Base-by-base conservation (phyloP, 192 early-diverging fungal species). In the Backusella mclennaniae region DNA sequence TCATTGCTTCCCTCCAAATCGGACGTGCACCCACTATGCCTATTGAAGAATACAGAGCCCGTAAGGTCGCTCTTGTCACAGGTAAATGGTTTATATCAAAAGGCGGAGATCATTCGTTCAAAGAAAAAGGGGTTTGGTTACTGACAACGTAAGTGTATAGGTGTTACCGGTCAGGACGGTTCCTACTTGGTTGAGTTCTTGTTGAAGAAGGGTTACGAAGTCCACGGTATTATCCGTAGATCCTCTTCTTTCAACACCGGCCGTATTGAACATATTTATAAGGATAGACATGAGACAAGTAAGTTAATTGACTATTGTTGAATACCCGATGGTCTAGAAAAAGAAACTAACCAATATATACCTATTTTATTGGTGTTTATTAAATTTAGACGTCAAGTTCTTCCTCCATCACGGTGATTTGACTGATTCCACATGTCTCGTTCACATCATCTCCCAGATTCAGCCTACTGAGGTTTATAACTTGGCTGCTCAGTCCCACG, bases 161-260 rank as follows among this genome's bases (percentile, higher is more conserved):
- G 93, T 83, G 90, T 94, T 79, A 94, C 93, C 63, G 93, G 93
- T 71, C 93, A 94, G 79, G 93, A 94, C 82, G 93, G 93, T 70
- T 92, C 91, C 31, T 94, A 94, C 78, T 84, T 94, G 19, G 85
- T 90, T 3, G 93, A 94, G 76, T 86, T 94, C 46, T 82, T 94
- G 49, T 82, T 94, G 63, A 77, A 76, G 39, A 94, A 93, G 85
- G 92, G 91, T 79, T 94, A 94, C 77, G 88, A 85, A 67, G 93
- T 94, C 41, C 93, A 94, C 76, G 93, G 93, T 59, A 92, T 94
- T 74, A 92, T 94, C 69, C 90, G 93, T 70, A 87, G 93, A 46
- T 94, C 93, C 6, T 94, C 93, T 21, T 94, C 93, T 17, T 94
- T 94, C 86, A 94, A 94, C 82, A 94, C 93, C 35, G 92, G 92